A percentile compares a stretch with the other conserved stretches of the same genome.
These are phyloP conservation scores for Parasitella parasitica DNA, from an alignment of 371 early-diverging fungal species.

Conservation along the genomic window DNA sequence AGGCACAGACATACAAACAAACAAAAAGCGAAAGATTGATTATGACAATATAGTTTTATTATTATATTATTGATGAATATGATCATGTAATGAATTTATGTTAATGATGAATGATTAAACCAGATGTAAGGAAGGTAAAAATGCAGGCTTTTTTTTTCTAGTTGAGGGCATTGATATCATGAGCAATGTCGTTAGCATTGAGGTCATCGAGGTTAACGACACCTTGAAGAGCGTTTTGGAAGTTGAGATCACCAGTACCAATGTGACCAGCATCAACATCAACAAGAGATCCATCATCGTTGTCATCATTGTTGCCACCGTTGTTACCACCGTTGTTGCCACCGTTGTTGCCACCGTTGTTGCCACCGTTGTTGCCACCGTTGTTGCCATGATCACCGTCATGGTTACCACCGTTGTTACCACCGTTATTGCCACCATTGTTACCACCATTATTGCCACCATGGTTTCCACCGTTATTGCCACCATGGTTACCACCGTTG, in stretches of 20 bases:
- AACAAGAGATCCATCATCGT: neutral
- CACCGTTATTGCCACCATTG: neutral
- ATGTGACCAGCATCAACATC: neutral
- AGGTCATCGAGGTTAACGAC: neutral
- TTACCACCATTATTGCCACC: neutral
- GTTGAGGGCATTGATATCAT: neutral
- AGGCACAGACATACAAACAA: neutral
- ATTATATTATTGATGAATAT: neutral
- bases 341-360: neutral
- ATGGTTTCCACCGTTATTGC: neutral
- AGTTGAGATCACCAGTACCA: conserved; percentile 3
- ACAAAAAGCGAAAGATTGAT: neutral
- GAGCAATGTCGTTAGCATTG: neutral
- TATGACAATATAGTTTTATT: neutral
- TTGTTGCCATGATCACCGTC: neutral
- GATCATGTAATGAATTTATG: too few relatives aligned
- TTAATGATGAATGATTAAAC: too few relatives aligned
- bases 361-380: neutral
- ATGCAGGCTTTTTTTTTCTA: neutral
- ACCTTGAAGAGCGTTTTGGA: neutral
- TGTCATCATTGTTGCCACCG: neutral
- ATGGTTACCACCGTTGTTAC: neutral
- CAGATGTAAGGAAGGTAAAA: neutral
- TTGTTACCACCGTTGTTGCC: neutral
- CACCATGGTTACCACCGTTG: neutral